These are phyloP conservation scores for Tetrahymena thermophila DNA, from an alignment of 73 alveolate genomes.

Conservation along the genomic window DNA sequence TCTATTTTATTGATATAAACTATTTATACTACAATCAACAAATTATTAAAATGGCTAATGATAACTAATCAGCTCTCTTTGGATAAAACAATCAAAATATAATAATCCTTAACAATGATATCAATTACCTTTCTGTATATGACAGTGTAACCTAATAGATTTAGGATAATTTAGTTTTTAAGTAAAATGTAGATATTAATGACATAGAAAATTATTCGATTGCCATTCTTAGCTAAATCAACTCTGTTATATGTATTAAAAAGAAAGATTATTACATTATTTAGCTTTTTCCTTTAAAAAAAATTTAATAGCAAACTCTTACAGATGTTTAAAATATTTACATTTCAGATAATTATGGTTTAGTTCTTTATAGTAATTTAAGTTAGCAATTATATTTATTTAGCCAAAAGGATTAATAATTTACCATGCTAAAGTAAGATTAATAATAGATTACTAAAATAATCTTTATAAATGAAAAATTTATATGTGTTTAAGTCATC, in stretches of 20 bases:
- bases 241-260: neutral
- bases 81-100: neutral
- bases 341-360: too few relatives aligned
- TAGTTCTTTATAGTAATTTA: too few relatives aligned
- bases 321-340: neutral
- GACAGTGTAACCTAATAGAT: neutral
- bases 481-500: too few relatives aligned
- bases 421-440: too few relatives aligned
- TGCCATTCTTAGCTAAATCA: neutral
- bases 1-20: neutral
- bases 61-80: neutral
- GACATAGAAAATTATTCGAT: neutral
- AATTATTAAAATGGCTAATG: neutral
- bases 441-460: too few relatives aligned
- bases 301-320: neutral
- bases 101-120: neutral
- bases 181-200: neutral
- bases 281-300: neutral
- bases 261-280: neutral
- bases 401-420: too few relatives aligned
- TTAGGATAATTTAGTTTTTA: neutral
- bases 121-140: neutral
- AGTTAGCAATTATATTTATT: neutral
- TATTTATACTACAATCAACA: neutral
- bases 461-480: too few relatives aligned